Conservation (phyloP, 495 filamentous ascomycete species). For the Penicillium diatomitis region DNA sequence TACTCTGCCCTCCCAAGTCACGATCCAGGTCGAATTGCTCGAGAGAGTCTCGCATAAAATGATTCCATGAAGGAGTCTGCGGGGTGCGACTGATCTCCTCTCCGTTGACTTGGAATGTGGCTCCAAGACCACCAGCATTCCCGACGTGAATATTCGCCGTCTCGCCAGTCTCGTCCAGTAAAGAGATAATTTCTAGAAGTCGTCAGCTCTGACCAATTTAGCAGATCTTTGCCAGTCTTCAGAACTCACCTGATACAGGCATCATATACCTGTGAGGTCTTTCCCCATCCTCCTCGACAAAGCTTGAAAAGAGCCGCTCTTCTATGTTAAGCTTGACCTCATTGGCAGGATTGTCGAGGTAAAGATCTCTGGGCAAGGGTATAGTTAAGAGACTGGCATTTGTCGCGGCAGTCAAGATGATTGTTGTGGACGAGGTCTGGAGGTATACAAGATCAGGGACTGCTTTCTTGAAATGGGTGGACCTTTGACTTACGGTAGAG, state of each 20-base stretch:
- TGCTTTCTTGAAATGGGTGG: not conserved
- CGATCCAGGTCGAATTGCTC: constrained; percentile 37
- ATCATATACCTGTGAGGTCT: constrained; percentile 14
- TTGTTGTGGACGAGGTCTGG: constrained; percentile 9
- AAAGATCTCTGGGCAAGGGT: constrained; percentile 9
- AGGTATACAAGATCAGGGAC: not conserved
- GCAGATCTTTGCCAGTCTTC: not conserved
- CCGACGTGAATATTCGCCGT: constrained; percentile 20
- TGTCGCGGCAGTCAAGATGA: constrained; percentile 17
- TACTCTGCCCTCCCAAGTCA: constrained; percentile 34
- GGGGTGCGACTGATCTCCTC: not conserved
- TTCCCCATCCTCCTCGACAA: constrained; percentile 1
- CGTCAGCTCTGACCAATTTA: constrained; percentile 1
- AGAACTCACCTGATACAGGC: constrained; percentile 23
- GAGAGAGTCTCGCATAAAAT: constrained; percentile 20
- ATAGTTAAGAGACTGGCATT: constrained; percentile 17
- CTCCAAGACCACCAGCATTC: constrained; percentile 20
- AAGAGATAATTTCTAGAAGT: constrained; percentile 19
- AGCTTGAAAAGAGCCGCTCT: constrained; percentile 13
- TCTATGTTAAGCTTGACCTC: constrained; percentile 2
- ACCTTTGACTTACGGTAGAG: constrained; percentile 17
- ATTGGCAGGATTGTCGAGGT: constrained; percentile 4
- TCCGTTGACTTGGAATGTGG: constrained; percentile 3
- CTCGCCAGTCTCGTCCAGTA: constrained; percentile 5
- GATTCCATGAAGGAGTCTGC: constrained; percentile 21